Percentiles rank a stretch among this genome's conserved stretches.
Conservation (phyloP, 805 yeast genomes). For the Candida maesae region DNA sequence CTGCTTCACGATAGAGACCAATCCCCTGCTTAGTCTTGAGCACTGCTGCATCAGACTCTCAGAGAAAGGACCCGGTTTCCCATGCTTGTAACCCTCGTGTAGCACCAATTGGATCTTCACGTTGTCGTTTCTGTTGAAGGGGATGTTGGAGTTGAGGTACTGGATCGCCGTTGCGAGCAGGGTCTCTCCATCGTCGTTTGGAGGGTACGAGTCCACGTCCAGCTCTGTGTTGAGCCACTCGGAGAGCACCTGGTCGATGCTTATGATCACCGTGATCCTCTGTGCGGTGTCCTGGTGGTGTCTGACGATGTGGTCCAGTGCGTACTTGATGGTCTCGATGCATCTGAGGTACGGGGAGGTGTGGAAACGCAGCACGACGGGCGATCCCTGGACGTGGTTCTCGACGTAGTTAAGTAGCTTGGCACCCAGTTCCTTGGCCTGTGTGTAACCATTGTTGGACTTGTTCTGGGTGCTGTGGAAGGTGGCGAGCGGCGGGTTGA, state of each 20-base stretch:
- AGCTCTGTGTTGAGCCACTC: conserved; percentile 43
- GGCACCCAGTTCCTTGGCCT: conserved; percentile 24
- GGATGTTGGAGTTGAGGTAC: conserved; percentile 30
- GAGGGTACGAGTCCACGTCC: conserved; percentile 38
- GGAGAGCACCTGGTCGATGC: conserved; percentile 38
- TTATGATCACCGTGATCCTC: conserved; percentile 24
- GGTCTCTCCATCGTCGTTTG: conserved; percentile 42
- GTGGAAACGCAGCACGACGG: conserved; percentile 28
- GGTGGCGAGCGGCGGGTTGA: conserved; percentile 27
- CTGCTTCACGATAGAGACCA: conserved; percentile 33
- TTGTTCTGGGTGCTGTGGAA: conserved; percentile 25
- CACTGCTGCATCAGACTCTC: conserved; percentile 37
- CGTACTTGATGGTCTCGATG: conserved; percentile 34
- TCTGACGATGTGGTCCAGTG: conserved; percentile 22
- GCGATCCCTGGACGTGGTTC: conserved; percentile 14
- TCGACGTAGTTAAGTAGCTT: conserved; percentile 21
- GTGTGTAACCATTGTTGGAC: conserved; percentile 28
- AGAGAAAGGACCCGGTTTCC: conserved; percentile 42
- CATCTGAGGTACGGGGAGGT: conserved; percentile 44
- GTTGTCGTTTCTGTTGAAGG: conserved; percentile 17
- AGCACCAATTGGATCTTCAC: conserved; percentile 31
- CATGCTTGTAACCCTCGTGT: conserved; percentile 33
- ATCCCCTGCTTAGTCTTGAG: conserved; percentile 32
- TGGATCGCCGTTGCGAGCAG: conserved; percentile 36
- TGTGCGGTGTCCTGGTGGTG: conserved; percentile 13